These are phyloP conservation scores for Eucalyptus curtisii DNA, from an alignment of 345 rosid genomes.

Conservation along the genomic window DNA sequence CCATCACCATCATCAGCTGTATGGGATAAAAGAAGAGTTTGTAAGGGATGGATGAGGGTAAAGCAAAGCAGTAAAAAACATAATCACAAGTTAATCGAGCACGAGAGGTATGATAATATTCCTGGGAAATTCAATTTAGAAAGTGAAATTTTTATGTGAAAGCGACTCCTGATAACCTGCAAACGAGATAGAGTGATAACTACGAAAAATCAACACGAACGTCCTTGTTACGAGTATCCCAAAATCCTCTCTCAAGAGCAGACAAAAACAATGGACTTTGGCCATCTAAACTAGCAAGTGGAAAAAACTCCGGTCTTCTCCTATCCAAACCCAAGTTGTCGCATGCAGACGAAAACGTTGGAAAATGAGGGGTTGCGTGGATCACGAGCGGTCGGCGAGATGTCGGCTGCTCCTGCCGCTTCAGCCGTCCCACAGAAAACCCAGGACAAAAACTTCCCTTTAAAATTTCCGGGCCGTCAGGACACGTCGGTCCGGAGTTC, in stretches of 20 bases:
- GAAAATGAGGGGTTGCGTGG: background rate
- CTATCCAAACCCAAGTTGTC: background rate
- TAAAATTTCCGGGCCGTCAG: background rate
- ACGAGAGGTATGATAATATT: rapidly evolving
- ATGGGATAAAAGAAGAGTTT: background rate
- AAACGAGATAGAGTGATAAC: background rate
- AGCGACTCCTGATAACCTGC: background rate
- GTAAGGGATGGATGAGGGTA: background rate
- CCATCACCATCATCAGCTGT: background rate
- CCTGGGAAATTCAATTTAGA: background rate
- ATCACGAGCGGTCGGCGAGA: background rate
- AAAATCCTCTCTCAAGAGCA: background rate
- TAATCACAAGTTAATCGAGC: background rate
- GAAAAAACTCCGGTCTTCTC: background rate
- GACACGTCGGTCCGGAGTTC: background rate
- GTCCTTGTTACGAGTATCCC: background rate
- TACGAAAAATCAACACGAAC: background rate
- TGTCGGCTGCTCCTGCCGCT: background rate
- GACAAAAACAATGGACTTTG: background rate
- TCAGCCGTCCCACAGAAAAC: background rate
- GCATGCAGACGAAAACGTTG: background rate
- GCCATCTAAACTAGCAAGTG: background rate
- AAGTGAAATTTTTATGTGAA: background rate
- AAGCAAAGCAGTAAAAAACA: background rate
- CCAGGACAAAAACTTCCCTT: background rate